Conservation (phyloP, 257 asterid genomes). For the Voacanga thouarsii region DNA sequence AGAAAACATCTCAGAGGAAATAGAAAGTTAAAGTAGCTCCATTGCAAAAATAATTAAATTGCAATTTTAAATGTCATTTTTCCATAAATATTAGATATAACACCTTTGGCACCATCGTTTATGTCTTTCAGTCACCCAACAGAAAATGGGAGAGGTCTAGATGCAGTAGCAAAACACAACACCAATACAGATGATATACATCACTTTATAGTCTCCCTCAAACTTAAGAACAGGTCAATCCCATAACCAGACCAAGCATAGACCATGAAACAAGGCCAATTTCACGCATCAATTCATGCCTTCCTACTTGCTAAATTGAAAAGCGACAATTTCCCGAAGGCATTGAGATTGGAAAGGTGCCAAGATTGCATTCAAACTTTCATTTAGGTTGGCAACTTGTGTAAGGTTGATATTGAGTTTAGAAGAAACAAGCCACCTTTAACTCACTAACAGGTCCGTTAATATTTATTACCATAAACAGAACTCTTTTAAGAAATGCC, state of each 20-base stretch:
- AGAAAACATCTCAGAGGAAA: neutral
- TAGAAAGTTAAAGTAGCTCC: too few species aligned
- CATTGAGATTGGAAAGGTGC: neutral
- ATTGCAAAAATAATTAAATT: neutral
- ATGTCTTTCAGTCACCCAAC: neutral
- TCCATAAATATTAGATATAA: neutral
- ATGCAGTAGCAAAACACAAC: neutral
- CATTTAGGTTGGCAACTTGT: neutral
- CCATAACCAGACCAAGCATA: neutral
- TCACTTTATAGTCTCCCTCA: neutral
- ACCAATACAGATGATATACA: neutral
- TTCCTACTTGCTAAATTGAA: neutral
- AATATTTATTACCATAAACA: neutral
- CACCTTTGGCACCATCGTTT: neutral
- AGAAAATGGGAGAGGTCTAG: neutral
- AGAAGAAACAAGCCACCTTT: neutral
- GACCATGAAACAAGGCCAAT: neutral
- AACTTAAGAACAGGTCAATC: neutral
- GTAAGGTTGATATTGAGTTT: neutral
- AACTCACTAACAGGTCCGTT: neutral
- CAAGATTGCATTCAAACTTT: neutral
- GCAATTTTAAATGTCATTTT: neutral
- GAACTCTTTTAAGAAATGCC: neutral
- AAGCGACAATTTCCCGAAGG: neutral
- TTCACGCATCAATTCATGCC: neutral